Evolutionary conservation across 305 asterid species (phyloP).

Genomic region (Fraxinus latifolia): DNA sequence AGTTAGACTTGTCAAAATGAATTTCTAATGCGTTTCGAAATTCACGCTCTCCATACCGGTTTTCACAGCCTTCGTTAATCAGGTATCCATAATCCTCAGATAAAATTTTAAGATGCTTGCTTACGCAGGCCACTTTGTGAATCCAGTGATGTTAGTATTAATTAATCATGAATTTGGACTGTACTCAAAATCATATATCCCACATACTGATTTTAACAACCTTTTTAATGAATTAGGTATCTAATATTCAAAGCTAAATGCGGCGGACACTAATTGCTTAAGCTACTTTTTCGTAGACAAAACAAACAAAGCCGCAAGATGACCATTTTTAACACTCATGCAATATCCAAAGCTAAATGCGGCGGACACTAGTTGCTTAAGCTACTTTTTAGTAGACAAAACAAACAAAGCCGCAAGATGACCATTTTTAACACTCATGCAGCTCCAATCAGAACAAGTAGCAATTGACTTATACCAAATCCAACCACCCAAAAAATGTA

Average conservation of each 20-base stretch:
- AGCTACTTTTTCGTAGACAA: not conserved
- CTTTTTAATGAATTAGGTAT: not conserved
- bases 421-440: not conserved
- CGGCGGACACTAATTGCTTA: not conserved
- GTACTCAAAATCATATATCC: not conserved
- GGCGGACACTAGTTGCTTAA: not conserved
- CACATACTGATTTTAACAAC: not conserved
- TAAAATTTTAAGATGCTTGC: not conserved
- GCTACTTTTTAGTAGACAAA: not conserved
- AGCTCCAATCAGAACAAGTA: not conserved
- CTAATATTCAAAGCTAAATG: not conserved
- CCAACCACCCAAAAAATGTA: not conserved
- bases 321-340: not conserved
- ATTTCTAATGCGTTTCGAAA: not conserved
- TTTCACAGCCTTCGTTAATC: not conserved
- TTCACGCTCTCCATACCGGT: not conserved
- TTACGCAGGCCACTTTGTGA: not conserved
- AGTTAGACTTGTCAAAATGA: not conserved
- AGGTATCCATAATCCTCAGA: not conserved
- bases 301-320: not conserved
- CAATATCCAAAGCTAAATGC: not conserved
- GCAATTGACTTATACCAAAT: not conserved
- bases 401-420: conserved; percentile 1
- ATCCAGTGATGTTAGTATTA: not conserved
- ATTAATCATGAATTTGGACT: not conserved